A percentile compares a stretch with the other conserved stretches of the same genome.
phyloP scores from a whole-genome alignment of 306 rosid species.

The Trifolium dubium region DNA sequence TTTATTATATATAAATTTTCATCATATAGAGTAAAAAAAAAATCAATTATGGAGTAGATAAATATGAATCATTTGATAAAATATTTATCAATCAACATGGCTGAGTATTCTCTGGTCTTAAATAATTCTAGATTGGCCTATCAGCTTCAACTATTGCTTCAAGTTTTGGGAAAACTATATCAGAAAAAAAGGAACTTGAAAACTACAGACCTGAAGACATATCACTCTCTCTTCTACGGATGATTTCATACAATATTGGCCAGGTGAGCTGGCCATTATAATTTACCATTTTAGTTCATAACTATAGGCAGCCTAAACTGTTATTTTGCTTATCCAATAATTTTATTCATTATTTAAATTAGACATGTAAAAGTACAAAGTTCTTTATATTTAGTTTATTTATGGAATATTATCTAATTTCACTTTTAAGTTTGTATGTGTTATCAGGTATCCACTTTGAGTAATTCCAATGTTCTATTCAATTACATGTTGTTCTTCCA shows the following conservation, averaged over 20 bases:
- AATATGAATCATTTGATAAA: slow-evolving; percentile 26
- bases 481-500: slow-evolving; percentile 22
- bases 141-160: slow-evolving; percentile 98
- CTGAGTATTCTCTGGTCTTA: slow-evolving; percentile 40
- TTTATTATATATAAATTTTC: slow-evolving; percentile 24
- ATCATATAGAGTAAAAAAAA: background rate
- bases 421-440: background rate
- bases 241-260: slow-evolving; percentile 99
- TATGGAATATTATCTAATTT: slow-evolving; percentile 16
- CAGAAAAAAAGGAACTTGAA: slow-evolving; percentile 85
- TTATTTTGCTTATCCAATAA: slow-evolving; percentile 21
- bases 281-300: slow-evolving; percentile 10
- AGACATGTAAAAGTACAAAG: background rate
- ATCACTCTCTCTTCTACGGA: slow-evolving; percentile 91
- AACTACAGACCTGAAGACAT: slow-evolving; percentile 99
- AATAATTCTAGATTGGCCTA: slow-evolving; percentile 80
- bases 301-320: slow-evolving; percentile 13
- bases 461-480: slow-evolving; percentile 22
- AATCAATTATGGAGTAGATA: slow-evolving; percentile 20
- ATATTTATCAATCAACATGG: slow-evolving; percentile 35
- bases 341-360: slow-evolving; percentile 8
- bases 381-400: background rate
- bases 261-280: slow-evolving; percentile 63
- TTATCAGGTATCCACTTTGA: slow-evolving; percentile 19
- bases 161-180: slow-evolving; percentile 95